Evolutionary conservation across 768 basidiomycete species (phyloP), one percentile per base, ranked within the genome.

Genomic region (Brasilioporus rufonigricans): DNA sequence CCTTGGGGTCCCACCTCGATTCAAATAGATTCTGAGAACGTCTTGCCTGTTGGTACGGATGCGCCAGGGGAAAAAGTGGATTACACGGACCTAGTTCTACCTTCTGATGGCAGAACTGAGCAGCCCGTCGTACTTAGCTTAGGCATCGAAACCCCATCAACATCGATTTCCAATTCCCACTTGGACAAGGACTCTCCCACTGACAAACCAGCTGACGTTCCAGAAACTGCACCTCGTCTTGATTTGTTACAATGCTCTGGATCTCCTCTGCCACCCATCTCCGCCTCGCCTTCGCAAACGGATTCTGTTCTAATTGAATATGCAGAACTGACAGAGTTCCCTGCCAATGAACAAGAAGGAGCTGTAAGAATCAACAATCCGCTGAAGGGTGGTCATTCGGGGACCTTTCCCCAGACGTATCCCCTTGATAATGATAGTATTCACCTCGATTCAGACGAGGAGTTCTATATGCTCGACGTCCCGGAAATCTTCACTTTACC

Each of bases 381-480:
- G 5, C 31, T 18, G n/a, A 41, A 52, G 36, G 24, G 44, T 39
- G n/a, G 24, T 40, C 38, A 19, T 36, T 21, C 52, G 14, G 29
- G 23, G 24, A 41, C 36, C 41, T n/a, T 21, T 5, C 43, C 48
- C 24, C 43, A 45, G 23, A 36, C 32, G 2, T 27, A 5, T 24
- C 26, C 47, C 26, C 7, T 41, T 13, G 59, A 45, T 27, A 29
- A 24, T 14, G 39, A 9, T 26, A 31, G 8, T 14, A 46, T 39
- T 21, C 21, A 46, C 8, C 43, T 56, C 11, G 56, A 56, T 54
- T 29, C 48, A 10, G 55, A 58, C 11, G 39, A 44, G 44, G 68
- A 65, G 44, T 76, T 76, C 48, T 57, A 69, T 35, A 64, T 76
- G 65, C 59, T 76, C 16, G 74, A 69, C 27, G 27, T 70, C 24